phyloP scores from a whole-genome alignment of 139 green algal genomes.

The Protoeuglena noctilucae region DNA sequence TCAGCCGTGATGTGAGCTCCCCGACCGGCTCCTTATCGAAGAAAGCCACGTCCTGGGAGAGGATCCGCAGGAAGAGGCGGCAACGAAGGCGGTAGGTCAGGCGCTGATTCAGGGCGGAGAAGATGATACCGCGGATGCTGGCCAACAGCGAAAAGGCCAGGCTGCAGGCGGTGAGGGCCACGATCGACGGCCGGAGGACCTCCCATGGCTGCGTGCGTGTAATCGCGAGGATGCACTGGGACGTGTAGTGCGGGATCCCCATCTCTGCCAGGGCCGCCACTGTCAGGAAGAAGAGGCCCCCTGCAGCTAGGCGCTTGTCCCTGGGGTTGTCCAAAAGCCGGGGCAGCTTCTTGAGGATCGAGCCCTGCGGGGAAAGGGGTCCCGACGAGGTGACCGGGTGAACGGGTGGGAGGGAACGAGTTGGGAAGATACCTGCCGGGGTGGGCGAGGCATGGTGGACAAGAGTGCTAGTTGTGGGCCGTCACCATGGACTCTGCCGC shows the following conservation, averaged over 20 bases:
- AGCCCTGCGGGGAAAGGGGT: too few relatives aligned
- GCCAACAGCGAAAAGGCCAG: conserved; percentile 35
- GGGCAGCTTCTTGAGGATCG: too few relatives aligned
- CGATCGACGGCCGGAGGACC: conserved; percentile 25
- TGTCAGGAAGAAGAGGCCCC: background rate
- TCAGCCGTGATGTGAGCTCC: conserved; percentile 40
- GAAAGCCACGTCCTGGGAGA: conserved; percentile 30
- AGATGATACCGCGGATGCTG: conserved; percentile 42
- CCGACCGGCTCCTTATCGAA: conserved; percentile 20
- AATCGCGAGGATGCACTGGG: conserved; percentile 43
- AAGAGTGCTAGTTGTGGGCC: too few relatives aligned
- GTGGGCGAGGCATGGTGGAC: too few relatives aligned
- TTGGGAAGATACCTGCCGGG: too few relatives aligned
- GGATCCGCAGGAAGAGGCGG: conserved; percentile 12
- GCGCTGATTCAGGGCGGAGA: conserved; percentile 53
- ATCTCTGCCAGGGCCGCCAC: conserved; percentile 32
- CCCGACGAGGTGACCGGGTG: too few relatives aligned
- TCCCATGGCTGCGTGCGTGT: conserved; percentile 9
- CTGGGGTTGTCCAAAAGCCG: too few relatives aligned
- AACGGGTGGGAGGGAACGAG: too few relatives aligned
- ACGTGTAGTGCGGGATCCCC: conserved; percentile 54
- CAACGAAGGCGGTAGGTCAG: conserved; percentile 45
- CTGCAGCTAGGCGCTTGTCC: too few relatives aligned
- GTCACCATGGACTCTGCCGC: too few relatives aligned
- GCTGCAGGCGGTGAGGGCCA: conserved; percentile 17